Evolutionary conservation across 768 basidiomycete genomes (phyloP).

Genomic region (Leccinum pellstonianum): DNA sequence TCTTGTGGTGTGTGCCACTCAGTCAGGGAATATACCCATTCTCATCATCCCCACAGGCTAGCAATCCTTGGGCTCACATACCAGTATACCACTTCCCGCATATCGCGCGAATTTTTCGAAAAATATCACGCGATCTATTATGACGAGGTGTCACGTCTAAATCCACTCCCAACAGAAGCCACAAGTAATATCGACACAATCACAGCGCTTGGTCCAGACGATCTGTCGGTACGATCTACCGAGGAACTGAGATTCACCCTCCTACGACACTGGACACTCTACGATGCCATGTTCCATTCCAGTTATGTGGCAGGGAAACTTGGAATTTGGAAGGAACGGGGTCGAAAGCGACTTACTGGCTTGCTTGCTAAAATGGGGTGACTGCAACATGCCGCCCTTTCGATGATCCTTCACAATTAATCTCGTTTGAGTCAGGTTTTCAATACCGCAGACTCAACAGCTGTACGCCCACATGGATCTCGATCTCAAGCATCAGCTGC

Average conservation of each 20-base stretch:
- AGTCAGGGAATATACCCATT: neutral
- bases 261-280: slow-evolving; percentile 96
- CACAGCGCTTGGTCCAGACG: slow-evolving; percentile 73
- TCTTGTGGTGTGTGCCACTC: slow-evolving; percentile 68
- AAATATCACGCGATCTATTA: slow-evolving; percentile 73
- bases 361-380: slow-evolving; percentile 99
- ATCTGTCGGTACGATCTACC: slow-evolving; percentile 73
- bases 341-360: slow-evolving; percentile 84
- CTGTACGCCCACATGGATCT: slow-evolving; percentile 95
- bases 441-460: slow-evolving; percentile 91
- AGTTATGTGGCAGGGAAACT: slow-evolving; percentile 94
- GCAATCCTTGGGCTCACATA: slow-evolving; percentile 91
- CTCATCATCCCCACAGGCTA: slow-evolving; percentile 52
- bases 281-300: slow-evolving; percentile 97
- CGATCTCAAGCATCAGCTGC: slow-evolving; percentile 80
- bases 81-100: slow-evolving; percentile 86
- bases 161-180: slow-evolving; percentile 52
- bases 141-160: slow-evolving; percentile 92
- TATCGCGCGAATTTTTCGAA: slow-evolving; percentile 86
- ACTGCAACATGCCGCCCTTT: slow-evolving; percentile 21
- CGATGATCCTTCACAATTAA: slow-evolving; percentile 5
- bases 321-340: slow-evolving; percentile 95
- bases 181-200: slow-evolving; percentile 40
- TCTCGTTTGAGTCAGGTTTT: slow-evolving; percentile 62
- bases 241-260: slow-evolving; percentile 94